These are phyloP conservation scores for Cyberlindnera euphorbiiphila DNA, from an alignment of 805 yeast genomes.

Conservation along the genomic window DNA sequence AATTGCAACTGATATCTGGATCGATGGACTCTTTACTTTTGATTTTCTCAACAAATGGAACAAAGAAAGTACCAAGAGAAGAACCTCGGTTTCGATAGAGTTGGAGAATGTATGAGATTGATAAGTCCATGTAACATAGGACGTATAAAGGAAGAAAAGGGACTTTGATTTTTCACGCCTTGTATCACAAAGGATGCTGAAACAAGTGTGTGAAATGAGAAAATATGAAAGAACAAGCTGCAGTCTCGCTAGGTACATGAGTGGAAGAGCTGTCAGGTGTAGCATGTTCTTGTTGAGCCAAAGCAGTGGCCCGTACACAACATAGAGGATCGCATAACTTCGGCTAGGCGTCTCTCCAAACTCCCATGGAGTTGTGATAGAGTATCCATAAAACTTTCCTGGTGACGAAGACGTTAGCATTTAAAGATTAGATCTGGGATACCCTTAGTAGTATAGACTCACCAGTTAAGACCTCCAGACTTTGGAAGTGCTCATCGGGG, in stretches of 20 bases:
- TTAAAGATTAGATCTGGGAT: not conserved
- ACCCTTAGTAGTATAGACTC: conserved; percentile 12
- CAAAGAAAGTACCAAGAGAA: conserved; percentile 39
- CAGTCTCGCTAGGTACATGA: conserved; percentile 53
- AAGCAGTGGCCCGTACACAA: conserved; percentile 66
- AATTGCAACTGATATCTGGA: conserved; percentile 27
- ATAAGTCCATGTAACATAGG: conserved; percentile 70
- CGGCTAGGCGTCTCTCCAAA: conserved; percentile 60
- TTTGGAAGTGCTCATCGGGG: conserved; percentile 96
- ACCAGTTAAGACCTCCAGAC: conserved; percentile 66
- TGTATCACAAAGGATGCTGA: conserved; percentile 45
- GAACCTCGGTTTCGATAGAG: conserved; percentile 59
- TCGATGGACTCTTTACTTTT: conserved; percentile 11
- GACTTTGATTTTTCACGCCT: conserved; percentile 43
- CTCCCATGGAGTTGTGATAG: conserved; percentile 74
- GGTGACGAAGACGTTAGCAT: conserved; percentile 1
- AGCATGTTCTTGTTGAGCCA: conserved; percentile 32
- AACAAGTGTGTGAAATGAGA: conserved; percentile 32
- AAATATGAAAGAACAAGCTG: conserved; percentile 38
- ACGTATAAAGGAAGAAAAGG: conserved; percentile 41
- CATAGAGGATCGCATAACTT: conserved; percentile 63
- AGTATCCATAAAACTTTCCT: conserved; percentile 39
- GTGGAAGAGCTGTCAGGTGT: conserved; percentile 41
- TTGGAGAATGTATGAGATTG: conserved; percentile 92
- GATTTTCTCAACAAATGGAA: conserved; percentile 30